These are phyloP conservation scores for Albatrellus ellisii DNA, from an alignment of 768 basidiomycete genomes.

Conservation along the genomic window DNA sequence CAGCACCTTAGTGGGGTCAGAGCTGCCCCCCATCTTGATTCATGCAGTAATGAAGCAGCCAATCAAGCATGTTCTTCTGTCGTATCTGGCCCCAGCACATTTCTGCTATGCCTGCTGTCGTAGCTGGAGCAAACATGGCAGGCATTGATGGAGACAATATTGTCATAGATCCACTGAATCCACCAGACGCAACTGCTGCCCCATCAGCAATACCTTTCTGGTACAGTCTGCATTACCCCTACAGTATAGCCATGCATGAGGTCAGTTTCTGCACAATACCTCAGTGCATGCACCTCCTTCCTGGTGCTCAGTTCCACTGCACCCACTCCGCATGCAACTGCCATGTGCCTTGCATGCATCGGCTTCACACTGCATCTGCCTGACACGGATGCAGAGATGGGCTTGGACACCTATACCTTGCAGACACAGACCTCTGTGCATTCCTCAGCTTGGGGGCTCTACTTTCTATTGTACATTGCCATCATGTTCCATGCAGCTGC, in stretches of 20 bases:
- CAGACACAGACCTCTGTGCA: too few relatives aligned
- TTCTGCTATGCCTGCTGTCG: neutral
- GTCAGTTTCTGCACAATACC: neutral
- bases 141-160: neutral
- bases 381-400: too few relatives aligned
- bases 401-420: too few relatives aligned
- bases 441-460: too few relatives aligned
- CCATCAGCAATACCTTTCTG: neutral
- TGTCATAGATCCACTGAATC: neutral
- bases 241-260: too few relatives aligned
- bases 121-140: neutral
- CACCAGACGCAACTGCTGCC: too few relatives aligned
- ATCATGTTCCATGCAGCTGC: too few relatives aligned
- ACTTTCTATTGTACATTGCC: too few relatives aligned
- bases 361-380: too few relatives aligned
- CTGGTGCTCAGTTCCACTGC: conserved; percentile 6
- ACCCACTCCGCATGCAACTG: too few relatives aligned
- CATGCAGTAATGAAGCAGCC: neutral
- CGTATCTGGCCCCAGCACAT: neutral
- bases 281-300: conserved; percentile 5
- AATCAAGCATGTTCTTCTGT: neutral
- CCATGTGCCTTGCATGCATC: too few relatives aligned
- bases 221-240: too few relatives aligned
- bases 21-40: neutral
- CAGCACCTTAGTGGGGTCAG: neutral